These are phyloP conservation scores for Herpetomonas samuelpessoai DNA, from an alignment of 208 protist species.

Conservation along the genomic window DNA sequence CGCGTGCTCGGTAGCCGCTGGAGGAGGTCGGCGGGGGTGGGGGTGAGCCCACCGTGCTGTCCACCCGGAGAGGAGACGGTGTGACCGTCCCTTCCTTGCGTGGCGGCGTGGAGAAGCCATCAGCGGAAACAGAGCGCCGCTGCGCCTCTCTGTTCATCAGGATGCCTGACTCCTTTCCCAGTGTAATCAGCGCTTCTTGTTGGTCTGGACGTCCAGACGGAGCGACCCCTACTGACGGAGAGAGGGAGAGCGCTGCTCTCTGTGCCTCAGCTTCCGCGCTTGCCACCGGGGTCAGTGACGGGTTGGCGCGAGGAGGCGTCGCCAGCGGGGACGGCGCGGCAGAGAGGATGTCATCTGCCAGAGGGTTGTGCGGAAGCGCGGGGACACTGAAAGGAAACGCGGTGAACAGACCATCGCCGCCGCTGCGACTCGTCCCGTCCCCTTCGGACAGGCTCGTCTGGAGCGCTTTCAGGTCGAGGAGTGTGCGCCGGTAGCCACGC, in stretches of 20 bases:
- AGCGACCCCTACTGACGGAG: background rate
- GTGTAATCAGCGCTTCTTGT: no score
- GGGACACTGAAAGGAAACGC: slow-evolving; percentile 11
- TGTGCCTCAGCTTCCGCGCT: background rate
- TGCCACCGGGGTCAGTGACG: background rate
- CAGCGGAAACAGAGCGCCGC: no score
- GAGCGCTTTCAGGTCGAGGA: slow-evolving; percentile 26
- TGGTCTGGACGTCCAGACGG: background rate
- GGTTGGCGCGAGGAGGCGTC: background rate
- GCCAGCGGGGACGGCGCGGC: no score
- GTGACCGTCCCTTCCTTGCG: background rate
- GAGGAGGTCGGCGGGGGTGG: background rate
- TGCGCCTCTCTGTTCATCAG: background rate
- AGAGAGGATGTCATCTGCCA: slow-evolving; percentile 16
- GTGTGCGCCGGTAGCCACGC: slow-evolving; percentile 7
- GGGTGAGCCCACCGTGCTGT: background rate
- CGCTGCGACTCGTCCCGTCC: background rate
- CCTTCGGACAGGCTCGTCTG: slow-evolving; percentile 15
- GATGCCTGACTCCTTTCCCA: no score
- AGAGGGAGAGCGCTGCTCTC: background rate
- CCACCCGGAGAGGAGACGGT: background rate
- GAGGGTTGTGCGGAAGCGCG: slow-evolving; percentile 16
- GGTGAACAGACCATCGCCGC: background rate
- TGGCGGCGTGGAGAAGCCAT: background rate
- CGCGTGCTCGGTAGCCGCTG: background rate